Percentiles rank a stretch among this genome's conserved stretches.
phyloP scores from a whole-genome alignment of 495 filamentous ascomycete species.

The Neurospora sp. region DNA sequence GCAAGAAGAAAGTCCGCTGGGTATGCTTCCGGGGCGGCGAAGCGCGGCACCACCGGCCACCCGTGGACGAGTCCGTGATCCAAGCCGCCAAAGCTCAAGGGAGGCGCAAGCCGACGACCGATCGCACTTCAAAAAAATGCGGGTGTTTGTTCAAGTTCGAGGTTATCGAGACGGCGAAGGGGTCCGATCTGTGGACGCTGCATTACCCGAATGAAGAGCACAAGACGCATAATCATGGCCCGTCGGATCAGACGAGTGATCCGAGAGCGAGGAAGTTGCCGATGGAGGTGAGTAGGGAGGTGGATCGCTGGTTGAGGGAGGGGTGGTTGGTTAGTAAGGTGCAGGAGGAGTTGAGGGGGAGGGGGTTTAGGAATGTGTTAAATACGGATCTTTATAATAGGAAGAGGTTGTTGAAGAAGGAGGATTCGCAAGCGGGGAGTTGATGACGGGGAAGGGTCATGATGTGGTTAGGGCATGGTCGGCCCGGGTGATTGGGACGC shows the following conservation, averaged over 20 bases:
- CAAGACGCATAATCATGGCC: conserved; percentile 27
- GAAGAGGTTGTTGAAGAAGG: conserved; percentile 25
- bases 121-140: conserved; percentile 27
- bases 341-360: conserved; percentile 23
- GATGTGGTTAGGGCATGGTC: not conserved
- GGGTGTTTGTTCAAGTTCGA: conserved; percentile 29
- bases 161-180: conserved; percentile 24
- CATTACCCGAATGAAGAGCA: conserved; percentile 30
- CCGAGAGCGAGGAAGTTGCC: conserved; percentile 26
- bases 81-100: conserved; percentile 21
- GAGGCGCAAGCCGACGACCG: conserved; percentile 26
- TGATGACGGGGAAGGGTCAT: not conserved
- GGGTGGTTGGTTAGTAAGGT: conserved; percentile 27
- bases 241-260: conserved; percentile 23
- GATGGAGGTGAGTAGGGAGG: conserved; percentile 16
- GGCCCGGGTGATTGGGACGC: not conserved
- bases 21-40: conserved; percentile 29
- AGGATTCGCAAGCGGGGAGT: conserved; percentile 4
- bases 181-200: conserved; percentile 24
- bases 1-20: conserved; percentile 28
- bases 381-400: conserved; percentile 29
- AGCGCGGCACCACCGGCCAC: conserved; percentile 24
- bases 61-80: conserved; percentile 19
- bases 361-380: conserved; percentile 26
- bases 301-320: conserved; percentile 24